A percentile compares a stretch with the other conserved stretches of the same genome.
Evolutionary conservation across 73 alveolate genomes (phyloP).

Genomic region (Paramecium primaurelia): DNA sequence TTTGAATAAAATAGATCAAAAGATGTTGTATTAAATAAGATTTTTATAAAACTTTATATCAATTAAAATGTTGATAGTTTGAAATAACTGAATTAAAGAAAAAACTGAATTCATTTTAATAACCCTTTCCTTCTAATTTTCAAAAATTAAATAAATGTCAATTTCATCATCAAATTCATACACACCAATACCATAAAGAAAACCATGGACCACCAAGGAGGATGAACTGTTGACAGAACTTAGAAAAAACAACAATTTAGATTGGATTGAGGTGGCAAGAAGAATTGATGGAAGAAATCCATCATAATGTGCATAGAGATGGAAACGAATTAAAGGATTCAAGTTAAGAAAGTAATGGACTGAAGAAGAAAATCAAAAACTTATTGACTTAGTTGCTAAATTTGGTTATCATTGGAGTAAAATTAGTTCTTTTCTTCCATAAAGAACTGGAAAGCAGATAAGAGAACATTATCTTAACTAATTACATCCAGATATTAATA

Average conservation of each 20-base stretch:
- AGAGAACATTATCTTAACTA: constrained; percentile 58
- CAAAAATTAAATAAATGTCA: background rate
- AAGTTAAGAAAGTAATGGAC: constrained; percentile 60
- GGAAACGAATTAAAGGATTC: constrained; percentile 59
- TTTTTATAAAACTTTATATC: background rate
- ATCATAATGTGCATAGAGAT: constrained; percentile 61
- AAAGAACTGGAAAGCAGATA: constrained; percentile 54
- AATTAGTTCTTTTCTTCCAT: constrained; percentile 30
- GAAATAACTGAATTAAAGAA: constrained; percentile 42
- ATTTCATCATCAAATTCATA: background rate
- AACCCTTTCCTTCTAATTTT: background rate
- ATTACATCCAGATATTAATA: constrained; percentile 53
- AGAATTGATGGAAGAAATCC: constrained; percentile 58
- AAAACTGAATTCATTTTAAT: constrained; percentile 8
- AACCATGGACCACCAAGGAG: constrained; percentile 59
- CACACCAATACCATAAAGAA: constrained; percentile 31
- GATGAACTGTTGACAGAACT: constrained; percentile 37
- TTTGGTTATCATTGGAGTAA: constrained; percentile 57
- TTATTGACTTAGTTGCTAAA: constrained; percentile 7
- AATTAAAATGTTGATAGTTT: background rate
- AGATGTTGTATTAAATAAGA: background rate
- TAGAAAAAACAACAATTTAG: background rate
- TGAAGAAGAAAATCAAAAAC: constrained; percentile 46
- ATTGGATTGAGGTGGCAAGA: constrained; percentile 60
- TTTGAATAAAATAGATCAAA: background rate